These are phyloP conservation scores for Solanum phureja DNA, from an alignment of 257 asterid genomes.

Conservation along the genomic window DNA sequence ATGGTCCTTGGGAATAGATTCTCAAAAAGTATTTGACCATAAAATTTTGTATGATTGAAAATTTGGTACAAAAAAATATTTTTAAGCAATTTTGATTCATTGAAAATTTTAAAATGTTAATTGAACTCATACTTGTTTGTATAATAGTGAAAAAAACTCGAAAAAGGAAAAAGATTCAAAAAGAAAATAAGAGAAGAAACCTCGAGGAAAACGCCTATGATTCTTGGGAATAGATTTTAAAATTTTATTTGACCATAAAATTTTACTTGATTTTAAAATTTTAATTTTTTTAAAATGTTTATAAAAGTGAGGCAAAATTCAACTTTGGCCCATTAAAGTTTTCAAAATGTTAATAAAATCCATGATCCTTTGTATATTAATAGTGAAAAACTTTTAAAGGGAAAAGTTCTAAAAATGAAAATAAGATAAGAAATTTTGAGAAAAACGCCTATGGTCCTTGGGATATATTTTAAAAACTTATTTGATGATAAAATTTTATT, in stretches of 20 bases:
- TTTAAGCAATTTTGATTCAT: background rate
- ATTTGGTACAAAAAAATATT: background rate
- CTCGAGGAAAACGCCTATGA: background rate
- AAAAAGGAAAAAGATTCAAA: background rate
- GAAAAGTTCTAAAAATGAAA: background rate
- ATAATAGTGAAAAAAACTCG: background rate
- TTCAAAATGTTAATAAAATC: background rate
- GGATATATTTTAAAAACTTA: background rate
- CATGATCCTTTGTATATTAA: background rate
- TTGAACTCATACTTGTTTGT: background rate
- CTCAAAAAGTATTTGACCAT: no score
- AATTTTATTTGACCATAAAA: background rate
- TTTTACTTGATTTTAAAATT: no score
- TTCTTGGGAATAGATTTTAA: background rate
- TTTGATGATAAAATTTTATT: no score
- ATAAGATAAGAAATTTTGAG: background rate
- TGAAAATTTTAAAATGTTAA: background rate
- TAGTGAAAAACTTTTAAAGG: background rate
- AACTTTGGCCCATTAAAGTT: constrained; percentile 11
- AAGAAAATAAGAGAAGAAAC: background rate
- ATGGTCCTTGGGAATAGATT: background rate
- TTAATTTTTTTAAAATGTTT: background rate
- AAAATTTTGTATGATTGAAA: no score
- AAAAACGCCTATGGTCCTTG: background rate
- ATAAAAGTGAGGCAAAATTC: background rate